Base-by-base conservation (phyloP, 768 basidiomycete genomes). In the Harrya chromipes region DNA sequence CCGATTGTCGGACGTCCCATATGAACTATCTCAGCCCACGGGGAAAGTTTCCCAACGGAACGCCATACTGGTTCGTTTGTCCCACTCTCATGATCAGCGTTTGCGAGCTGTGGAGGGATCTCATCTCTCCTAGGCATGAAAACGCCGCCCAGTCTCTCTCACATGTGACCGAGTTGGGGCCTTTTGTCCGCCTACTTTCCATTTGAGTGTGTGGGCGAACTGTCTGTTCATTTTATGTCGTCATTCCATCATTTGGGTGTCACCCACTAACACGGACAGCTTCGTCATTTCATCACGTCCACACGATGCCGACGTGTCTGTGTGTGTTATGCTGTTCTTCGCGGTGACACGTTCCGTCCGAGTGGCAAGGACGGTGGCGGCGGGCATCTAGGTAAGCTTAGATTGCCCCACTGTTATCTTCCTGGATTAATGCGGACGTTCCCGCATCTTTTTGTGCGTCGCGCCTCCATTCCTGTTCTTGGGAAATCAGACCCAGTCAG, bases 51-150 rank as follows among this genome's bases (percentile, higher is more conserved):
- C 4, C 5, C 14, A 16, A 33, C 33, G 33, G 14, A 16, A 33
- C 14, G 31, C 10, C 12, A 14, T 14, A 4, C 31, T 6, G 37
- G 38, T 31, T 19, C 35, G 16, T 42, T 14, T 11, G 6, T 5
- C 34, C 52, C 26, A 29, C 11, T 12, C 29, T 62, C 56, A 62
- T 62, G 63, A 65, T 65, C 63, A 63, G 49, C 61, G 61, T 41
- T 49, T 45, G 35, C 7, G 26, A 36, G n/a, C 13, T 33, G 20
- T 19, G 17, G 29, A 29, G 43, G 41, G 38, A 47, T 55, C 49
- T 54, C 35, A 49, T 64, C 53, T 54, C 40, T 14, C 29, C 37
- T 17, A 40, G 46, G 3, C 4, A 37, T 38, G 21, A 58, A 61
- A 24, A 35, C 58, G 53, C 46, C 38, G 36, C 20, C 40, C n/a